phyloP scores from a whole-genome alignment of 192 early-diverging fungal genomes.

The Neocallimastix lanati region DNA sequence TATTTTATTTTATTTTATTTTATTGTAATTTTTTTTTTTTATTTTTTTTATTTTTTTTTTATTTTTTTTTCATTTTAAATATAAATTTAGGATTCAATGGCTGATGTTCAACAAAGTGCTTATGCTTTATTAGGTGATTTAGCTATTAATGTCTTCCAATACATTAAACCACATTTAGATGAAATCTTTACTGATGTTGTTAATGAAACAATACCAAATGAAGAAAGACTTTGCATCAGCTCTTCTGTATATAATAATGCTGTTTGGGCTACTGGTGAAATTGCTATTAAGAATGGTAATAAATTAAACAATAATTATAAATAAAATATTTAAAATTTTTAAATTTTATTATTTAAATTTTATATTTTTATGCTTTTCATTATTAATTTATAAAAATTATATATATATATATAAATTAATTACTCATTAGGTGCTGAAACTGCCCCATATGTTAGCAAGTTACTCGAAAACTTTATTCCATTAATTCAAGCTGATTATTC shows the following conservation, averaged over 20 bases:
- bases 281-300: constrained; percentile 60
- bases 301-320: background rate
- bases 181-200: constrained; percentile 63
- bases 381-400: background rate
- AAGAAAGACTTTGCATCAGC: constrained; percentile 20
- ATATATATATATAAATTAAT: no score
- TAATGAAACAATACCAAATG: constrained; percentile 49
- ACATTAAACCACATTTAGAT: constrained; percentile 60
- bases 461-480: constrained; percentile 70
- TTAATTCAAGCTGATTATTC: constrained; percentile 49
- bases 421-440: constrained; percentile 48
- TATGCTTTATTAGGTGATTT: constrained; percentile 94
- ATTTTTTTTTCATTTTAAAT: background rate
- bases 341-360: no score
- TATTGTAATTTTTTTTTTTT: no score
- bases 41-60: no score
- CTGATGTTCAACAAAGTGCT: constrained; percentile 84
- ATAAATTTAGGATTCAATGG: constrained; percentile 21
- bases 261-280: constrained; percentile 93
- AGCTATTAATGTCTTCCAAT: constrained; percentile 71
- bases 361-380: no score
- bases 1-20: no score
- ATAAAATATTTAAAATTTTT: background rate
- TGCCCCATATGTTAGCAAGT: constrained; percentile 52
- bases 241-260: constrained; percentile 77